Evolutionary conservation across 441 rosid genomes (phyloP).

Genomic region (Syzygium syzygioides): DNA sequence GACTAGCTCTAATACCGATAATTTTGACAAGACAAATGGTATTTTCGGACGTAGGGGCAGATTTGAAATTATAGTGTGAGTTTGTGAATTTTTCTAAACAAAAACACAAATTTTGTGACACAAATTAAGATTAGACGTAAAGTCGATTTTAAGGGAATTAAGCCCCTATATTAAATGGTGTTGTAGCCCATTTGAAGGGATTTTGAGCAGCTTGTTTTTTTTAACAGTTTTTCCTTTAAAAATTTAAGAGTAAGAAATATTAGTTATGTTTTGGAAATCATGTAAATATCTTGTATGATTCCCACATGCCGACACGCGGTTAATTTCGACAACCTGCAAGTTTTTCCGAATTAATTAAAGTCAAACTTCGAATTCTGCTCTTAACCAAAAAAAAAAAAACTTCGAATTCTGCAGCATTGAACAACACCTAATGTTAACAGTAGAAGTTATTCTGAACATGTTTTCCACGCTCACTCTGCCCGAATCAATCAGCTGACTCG

Average conservation of each 20-base stretch:
- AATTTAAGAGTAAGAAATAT: background rate
- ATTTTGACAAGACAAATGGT: fast-evolving
- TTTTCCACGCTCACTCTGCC: background rate
- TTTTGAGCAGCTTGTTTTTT: background rate
- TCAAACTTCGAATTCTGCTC: background rate
- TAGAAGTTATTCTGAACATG: fast-evolving
- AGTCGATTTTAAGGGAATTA: background rate
- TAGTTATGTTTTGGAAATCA: background rate
- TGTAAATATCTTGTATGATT: background rate
- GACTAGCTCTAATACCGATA: fast-evolving
- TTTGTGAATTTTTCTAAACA: background rate
- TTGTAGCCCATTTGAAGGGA: fast-evolving
- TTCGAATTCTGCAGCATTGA: background rate
- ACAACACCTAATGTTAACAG: background rate
- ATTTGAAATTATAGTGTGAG: background rate
- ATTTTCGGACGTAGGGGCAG: fast-evolving
- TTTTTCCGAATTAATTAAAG: background rate
- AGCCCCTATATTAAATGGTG: background rate
- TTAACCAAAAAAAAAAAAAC: background rate
- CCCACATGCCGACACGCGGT: fast-evolving
- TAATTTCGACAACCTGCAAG: background rate
- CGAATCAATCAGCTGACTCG: background rate
- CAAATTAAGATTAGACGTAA: background rate
- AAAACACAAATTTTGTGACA: background rate
- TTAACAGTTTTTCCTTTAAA: background rate